Evolutionary conservation across 2,329 filamentous ascomycete species (phyloP), one percentile per base, ranked within the genome.

Genomic region (Neonectria sp.): DNA sequence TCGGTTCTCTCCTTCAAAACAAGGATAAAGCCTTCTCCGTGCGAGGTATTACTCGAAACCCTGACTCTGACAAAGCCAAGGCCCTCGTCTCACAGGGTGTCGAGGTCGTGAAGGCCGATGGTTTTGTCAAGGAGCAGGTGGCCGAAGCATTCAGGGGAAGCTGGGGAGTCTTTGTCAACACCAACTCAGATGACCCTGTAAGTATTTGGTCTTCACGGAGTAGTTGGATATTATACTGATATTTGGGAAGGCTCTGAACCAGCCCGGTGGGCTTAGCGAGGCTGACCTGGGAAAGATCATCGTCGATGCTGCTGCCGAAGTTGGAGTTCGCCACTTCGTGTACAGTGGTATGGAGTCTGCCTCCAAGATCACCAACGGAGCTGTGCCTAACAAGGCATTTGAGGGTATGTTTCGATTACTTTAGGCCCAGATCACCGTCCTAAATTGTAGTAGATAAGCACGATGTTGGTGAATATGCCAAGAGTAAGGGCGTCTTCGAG

Each of bases 381-480:
- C 67, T 3, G 68, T 81, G 7, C 67, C 70, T 2, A 76, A 75
- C 68, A 76, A 72, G 27, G 75, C 75, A 1, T 79, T 81, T 56
- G 80, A 83, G 6, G 75, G 81, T 82, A 74, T 31, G 74, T 63
- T 49, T 29, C 13, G 29, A 33, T 27, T 21, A 9, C 11, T 17
- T 7, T 31, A 1, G n/a, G 12, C 27, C 29, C 12, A 11, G 5
- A 2, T 1, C 12, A 0, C 9, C 7, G 24, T 33, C 0, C 69
- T 72, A 27, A 76, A 9, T 31, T 1, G 0, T 24, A 2, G 2
- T 35, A 83, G 82, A 79, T 13, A 84, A 85, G 66, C 69, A 80
- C 60, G 74, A 74, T 4, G 76, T 83, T 43, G 81, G 80, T 8
- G 71, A 81, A 46, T 81, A 83, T 55, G 82, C 81, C 15, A 75